Percentiles rank a stretch among this genome's conserved stretches.
Conservation (phyloP, 2,329 filamentous ascomycete genomes). For the Lojkania enalia region DNA sequence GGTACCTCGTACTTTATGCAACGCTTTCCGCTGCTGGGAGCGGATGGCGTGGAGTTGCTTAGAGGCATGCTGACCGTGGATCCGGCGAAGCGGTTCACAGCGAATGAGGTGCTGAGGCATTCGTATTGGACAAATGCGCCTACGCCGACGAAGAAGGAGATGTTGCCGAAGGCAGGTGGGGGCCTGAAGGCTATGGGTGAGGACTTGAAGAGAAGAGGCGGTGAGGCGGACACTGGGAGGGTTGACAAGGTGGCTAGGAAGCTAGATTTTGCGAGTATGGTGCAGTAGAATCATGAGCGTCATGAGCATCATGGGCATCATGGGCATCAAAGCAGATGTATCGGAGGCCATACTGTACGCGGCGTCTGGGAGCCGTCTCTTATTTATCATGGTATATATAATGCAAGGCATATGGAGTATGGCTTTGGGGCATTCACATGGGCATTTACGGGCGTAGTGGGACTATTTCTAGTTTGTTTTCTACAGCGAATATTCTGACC, state of each 20-base stretch:
- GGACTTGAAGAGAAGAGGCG: slow-evolving; percentile 77
- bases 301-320: too few relatives aligned
- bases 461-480: too few relatives aligned
- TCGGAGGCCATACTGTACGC: too few relatives aligned
- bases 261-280: slow-evolving; percentile 49
- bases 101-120: slow-evolving; percentile 76
- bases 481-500: too few relatives aligned
- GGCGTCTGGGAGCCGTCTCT: too few relatives aligned
- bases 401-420: too few relatives aligned
- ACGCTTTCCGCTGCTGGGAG: slow-evolving; percentile 78
- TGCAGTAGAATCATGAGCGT: too few relatives aligned
- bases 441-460: too few relatives aligned
- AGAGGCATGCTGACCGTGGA: slow-evolving; percentile 84
- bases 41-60: slow-evolving; percentile 83
- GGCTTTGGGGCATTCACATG: too few relatives aligned
- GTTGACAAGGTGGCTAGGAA: slow-evolving; percentile 79
- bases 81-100: slow-evolving; percentile 80
- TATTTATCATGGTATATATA: too few relatives aligned
- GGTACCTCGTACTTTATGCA: slow-evolving; percentile 70
- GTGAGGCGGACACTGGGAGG: slow-evolving; percentile 67
- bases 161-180: slow-evolving; percentile 78
- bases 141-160: slow-evolving; percentile 76
- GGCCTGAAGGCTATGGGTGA: slow-evolving; percentile 73
- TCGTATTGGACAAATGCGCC: slow-evolving; percentile 85
- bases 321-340: too few relatives aligned